phyloP scores from a whole-genome alignment of 371 early-diverging fungal genomes.

The Entomophthora muscae region DNA sequence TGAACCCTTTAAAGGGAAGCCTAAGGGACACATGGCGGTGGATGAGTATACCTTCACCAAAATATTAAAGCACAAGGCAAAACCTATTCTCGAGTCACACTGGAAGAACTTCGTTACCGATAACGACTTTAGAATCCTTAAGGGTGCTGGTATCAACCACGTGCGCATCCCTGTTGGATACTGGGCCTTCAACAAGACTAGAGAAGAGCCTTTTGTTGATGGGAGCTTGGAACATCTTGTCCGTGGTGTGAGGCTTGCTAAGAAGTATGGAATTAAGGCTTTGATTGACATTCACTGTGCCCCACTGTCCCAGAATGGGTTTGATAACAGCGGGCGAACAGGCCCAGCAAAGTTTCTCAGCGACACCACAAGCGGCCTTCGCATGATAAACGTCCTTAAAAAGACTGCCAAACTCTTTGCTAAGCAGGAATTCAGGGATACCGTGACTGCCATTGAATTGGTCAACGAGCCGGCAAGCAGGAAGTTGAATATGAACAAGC shows the following conservation, averaged over 20 bases:
- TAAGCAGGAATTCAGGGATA: constrained; percentile 27
- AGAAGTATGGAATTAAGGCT: constrained; percentile 44
- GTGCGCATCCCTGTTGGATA: constrained; percentile 58
- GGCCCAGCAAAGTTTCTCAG: constrained; percentile 3
- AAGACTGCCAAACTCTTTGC: constrained; percentile 21
- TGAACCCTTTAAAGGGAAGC: constrained; percentile 25
- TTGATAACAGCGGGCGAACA: constrained; percentile 22
- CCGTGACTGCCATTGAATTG: constrained; percentile 15
- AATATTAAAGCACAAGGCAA: constrained; percentile 30
- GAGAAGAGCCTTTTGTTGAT: constrained; percentile 36
- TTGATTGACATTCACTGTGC: constrained; percentile 58
- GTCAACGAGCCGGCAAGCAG: constrained; percentile 24
- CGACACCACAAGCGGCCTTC: constrained; percentile 9
- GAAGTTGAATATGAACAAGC: constrained; percentile 14
- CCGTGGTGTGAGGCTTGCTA: constrained; percentile 42
- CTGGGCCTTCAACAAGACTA: constrained; percentile 39
- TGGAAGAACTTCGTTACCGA: constrained; percentile 51
- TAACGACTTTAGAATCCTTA: constrained; percentile 37
- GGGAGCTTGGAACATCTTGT: constrained; percentile 32
- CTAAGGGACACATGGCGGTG: constrained; percentile 13
- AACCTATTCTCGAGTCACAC: constrained; percentile 27
- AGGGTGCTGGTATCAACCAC: constrained; percentile 43
- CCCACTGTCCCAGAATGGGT: constrained; percentile 49
- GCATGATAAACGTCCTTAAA: constrained; percentile 17
- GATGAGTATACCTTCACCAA: constrained; percentile 50